phyloP scores from a whole-genome alignment of 2,329 filamentous ascomycete species.

The Diplodia scrobiculata region DNA sequence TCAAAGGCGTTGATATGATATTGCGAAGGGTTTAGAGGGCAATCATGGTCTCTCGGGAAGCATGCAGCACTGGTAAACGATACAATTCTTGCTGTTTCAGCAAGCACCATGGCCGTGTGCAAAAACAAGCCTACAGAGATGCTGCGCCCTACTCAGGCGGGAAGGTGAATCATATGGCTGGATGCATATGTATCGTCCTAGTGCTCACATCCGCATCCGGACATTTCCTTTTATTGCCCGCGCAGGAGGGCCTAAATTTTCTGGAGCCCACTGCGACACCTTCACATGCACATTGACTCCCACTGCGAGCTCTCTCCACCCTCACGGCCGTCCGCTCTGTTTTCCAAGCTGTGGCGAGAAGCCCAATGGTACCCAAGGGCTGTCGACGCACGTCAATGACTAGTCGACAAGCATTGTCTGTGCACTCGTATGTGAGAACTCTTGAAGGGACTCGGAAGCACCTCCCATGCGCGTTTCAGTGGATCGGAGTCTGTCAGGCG shows the following conservation, averaged over 20 bases:
- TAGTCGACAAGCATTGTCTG: neutral
- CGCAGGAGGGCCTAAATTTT: no score
- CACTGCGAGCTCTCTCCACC: no score
- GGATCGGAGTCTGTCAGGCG: neutral
- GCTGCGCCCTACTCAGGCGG: no score
- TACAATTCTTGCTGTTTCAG: neutral
- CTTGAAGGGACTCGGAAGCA: neutral
- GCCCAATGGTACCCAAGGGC: neutral
- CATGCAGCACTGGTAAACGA: conserved; percentile 10
- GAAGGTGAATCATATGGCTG: no score
- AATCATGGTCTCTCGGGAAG: neutral
- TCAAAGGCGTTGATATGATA: conserved; percentile 3
- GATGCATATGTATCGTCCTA: no score
- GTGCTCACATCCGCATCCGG: no score
- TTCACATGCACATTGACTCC: neutral
- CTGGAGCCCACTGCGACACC: neutral
- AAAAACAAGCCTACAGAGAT: no score
- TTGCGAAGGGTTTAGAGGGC: neutral
- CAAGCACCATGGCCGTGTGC: neutral
- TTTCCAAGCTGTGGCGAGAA: neutral
- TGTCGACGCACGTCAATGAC: neutral
- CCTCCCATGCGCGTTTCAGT: neutral
- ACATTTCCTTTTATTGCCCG: no score
- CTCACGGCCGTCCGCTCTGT: neutral
- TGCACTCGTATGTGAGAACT: neutral